Percentiles rank a stretch among this genome's conserved stretches.
Conservation (phyloP, 139 green algal species). For the Chlamydomonas incerta region DNA sequence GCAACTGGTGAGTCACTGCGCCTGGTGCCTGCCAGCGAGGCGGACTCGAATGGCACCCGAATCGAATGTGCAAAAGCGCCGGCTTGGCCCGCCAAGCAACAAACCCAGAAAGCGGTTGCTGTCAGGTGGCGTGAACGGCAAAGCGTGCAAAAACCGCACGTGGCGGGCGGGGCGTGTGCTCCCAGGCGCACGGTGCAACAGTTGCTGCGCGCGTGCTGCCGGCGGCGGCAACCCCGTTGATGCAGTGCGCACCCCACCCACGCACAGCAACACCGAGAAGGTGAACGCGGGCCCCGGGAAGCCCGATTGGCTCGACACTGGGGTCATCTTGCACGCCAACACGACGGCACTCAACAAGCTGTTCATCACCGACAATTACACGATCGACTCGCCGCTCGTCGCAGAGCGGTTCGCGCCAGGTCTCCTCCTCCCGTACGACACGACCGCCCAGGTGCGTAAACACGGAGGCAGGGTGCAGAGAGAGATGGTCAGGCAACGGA, state of each 20-base stretch:
- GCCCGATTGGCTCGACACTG: background rate
- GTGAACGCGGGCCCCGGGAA: background rate
- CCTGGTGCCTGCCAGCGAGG: background rate
- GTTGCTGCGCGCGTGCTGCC: too few relatives aligned
- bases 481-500: too few relatives aligned
- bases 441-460: background rate
- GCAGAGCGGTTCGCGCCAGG: background rate
- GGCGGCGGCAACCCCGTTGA: too few relatives aligned
- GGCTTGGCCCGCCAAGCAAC: background rate
- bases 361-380: background rate
- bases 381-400: background rate
- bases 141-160: too few relatives aligned
- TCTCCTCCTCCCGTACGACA: background rate
- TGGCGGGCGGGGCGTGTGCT: too few relatives aligned
- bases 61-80: too few relatives aligned
- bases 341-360: background rate
- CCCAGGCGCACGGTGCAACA: too few relatives aligned
- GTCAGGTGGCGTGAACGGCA: too few relatives aligned
- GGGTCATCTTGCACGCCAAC: background rate
- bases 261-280: background rate
- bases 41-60: background rate
- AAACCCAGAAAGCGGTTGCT: background rate
- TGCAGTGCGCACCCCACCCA: too few relatives aligned
- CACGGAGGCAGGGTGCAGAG: too few relatives aligned
- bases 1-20: background rate